Conservation (phyloP, 2,329 filamentous ascomycete genomes). For the Clonostachys rosea region DNA sequence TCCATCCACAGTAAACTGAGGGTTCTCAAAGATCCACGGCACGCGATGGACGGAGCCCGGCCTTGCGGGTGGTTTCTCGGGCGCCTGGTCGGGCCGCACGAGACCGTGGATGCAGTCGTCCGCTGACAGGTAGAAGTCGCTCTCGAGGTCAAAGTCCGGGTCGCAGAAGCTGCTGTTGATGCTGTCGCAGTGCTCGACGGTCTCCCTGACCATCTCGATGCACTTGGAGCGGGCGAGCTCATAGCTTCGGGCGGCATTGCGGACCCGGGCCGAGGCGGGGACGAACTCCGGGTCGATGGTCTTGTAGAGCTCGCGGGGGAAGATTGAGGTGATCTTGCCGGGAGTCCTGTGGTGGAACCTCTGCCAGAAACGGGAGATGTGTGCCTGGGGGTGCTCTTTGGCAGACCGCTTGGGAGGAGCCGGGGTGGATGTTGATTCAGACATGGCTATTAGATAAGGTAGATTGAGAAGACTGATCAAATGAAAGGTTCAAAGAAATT, state of each 20-base stretch:
- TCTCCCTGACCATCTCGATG: conserved; percentile 28
- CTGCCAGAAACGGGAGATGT: conserved; percentile 33
- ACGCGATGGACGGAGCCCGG: conserved; percentile 29
- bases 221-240: conserved; percentile 33
- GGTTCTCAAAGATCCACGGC: conserved; percentile 35
- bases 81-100: neutral
- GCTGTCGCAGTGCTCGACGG: conserved; percentile 33
- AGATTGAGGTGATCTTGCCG: conserved; percentile 38
- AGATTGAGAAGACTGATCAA: no score
- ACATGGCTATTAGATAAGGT: no score
- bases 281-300: conserved; percentile 3
- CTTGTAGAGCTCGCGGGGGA: conserved; percentile 32
- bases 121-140: conserved; percentile 22
- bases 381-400: conserved; percentile 23
- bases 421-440: no score
- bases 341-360: conserved; percentile 32
- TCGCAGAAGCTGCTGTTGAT: conserved; percentile 40
- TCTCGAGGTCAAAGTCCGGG: conserved; percentile 36
- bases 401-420: no score
- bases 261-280: conserved; percentile 13
- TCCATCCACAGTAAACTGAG: conserved; percentile 30
- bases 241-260: conserved; percentile 34
- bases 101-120: conserved; percentile 22
- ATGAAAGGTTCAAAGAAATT: no score
- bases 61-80: neutral